Percentiles rank a stretch among this genome's conserved stretches.
phyloP scores from a whole-genome alignment of 805 yeast genomes.

The Candida tammaniensis region DNA sequence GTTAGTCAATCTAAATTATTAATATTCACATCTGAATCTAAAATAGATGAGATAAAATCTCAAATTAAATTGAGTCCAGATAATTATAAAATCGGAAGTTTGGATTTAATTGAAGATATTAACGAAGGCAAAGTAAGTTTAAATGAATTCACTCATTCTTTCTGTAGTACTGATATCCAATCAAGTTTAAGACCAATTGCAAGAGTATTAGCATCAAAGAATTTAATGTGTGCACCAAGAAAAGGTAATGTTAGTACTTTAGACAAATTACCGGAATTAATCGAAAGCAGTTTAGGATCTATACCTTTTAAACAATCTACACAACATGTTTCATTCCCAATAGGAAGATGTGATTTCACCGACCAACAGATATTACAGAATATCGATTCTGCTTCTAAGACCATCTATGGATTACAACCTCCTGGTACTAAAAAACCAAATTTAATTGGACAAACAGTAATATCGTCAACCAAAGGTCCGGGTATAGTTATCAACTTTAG shows the following conservation, averaged over 20 bases:
- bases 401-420: slow-evolving; percentile 53
- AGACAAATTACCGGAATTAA: slow-evolving; percentile 54
- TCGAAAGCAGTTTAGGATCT: slow-evolving; percentile 60
- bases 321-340: slow-evolving; percentile 57
- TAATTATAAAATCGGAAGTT: slow-evolving; percentile 69
- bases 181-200: slow-evolving; percentile 65
- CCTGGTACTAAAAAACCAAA: slow-evolving; percentile 67
- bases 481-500: slow-evolving; percentile 59
- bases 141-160: slow-evolving; percentile 63
- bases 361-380: slow-evolving; percentile 75
- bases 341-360: slow-evolving; percentile 74
- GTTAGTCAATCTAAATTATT: slow-evolving; percentile 62
- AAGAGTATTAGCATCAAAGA: slow-evolving; percentile 82
- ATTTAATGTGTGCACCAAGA: slow-evolving; percentile 83
- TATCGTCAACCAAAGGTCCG: slow-evolving; percentile 77
- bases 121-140: slow-evolving; percentile 46
- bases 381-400: slow-evolving; percentile 61
- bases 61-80: slow-evolving; percentile 42
- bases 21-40: slow-evolving; percentile 61
- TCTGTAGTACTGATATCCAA: slow-evolving; percentile 81
- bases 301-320: slow-evolving; percentile 76
- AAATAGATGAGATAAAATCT: slow-evolving; percentile 46
- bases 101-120: slow-evolving; percentile 63
- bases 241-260: slow-evolving; percentile 71
- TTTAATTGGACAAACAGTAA: slow-evolving; percentile 62